Evolutionary conservation across 2,329 filamentous ascomycete genomes (phyloP).

Genomic region (Calonectria hongkongensis): DNA sequence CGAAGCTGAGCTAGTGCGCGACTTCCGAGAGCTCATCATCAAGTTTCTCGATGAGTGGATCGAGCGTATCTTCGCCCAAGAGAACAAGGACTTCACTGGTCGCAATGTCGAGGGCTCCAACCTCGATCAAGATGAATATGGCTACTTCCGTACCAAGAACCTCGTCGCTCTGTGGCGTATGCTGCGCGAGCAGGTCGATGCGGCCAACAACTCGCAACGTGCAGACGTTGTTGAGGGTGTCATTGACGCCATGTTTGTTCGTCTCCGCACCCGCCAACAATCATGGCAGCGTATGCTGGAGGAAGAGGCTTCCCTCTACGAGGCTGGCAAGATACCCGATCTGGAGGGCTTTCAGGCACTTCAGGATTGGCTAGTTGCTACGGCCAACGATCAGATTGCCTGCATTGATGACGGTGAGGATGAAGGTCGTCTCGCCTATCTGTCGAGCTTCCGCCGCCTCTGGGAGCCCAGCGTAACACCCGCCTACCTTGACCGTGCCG

Average conservation of each 20-base stretch:
- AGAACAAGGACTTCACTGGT: conserved; percentile 87
- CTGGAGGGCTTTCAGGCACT: conserved; percentile 84
- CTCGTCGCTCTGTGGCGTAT: conserved; percentile 98
- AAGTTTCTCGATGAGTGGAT: conserved; percentile 98
- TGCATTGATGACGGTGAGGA: conserved; percentile 96
- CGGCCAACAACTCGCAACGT: conserved; percentile 88
- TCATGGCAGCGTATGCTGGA: conserved; percentile 93
- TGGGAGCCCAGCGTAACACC: conserved; percentile 88
- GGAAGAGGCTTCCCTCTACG: conserved; percentile 86
- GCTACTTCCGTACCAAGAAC: conserved; percentile 93
- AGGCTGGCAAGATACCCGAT: conserved; percentile 71
- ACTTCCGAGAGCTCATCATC: conserved; percentile 96
- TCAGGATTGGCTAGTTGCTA: conserved; percentile 96
- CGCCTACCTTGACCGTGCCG: conserved; percentile 85
- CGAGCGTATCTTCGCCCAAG: conserved; percentile 90
- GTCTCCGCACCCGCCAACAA: conserved; percentile 87
- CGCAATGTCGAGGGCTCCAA: conserved; percentile 84
- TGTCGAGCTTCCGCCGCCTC: conserved; percentile 89
- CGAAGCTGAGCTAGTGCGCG: conserved; percentile 91
- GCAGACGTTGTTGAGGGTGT: conserved; percentile 95
- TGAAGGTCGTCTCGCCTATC: conserved; percentile 84
- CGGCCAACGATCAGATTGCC: conserved; percentile 98
- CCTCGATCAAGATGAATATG: conserved; percentile 90
- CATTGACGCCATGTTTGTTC: conserved; percentile 95
- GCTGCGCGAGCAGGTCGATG: conserved; percentile 93